Base-by-base conservation (phyloP, 257 asterid species). In the Nemophila menziesii region DNA sequence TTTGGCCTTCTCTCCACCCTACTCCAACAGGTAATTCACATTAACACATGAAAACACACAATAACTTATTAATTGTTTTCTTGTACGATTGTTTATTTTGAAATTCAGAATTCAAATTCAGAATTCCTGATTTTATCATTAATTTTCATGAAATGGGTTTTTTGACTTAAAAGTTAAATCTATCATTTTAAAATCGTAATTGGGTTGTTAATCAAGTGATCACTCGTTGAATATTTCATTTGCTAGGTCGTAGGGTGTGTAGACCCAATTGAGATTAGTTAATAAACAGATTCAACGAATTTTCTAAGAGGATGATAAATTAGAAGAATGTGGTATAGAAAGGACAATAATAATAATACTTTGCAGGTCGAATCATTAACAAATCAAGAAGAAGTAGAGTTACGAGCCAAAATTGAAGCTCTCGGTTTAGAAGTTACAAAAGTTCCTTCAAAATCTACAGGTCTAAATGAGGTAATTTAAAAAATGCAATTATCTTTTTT, bases 301-400 rank as follows among this genome's bases (percentile, higher is more conserved):
- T n/a, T n/a, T n/a, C n/a, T n/a, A n/a, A n/a, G n/a, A n/a, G n/a
- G n/a, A n/a, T n/a, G n/a, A n/a, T n/a, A n/a, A n/a, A n/a, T n/a
- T n/a, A n/a, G n/a, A n/a, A n/a, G n/a, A n/a, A n/a, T n/a, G n/a
- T n/a, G n/a, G n/a, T n/a, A n/a, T n/a, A n/a, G n/a, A n/a, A n/a
- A n/a, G n/a, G n/a, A n/a, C n/a, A n/a, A n/a, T 17, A 8, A 43
- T 4, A 8, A 40, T 33, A 13, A 22, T 39, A 12, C n/a, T 49
- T 33, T 62, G 52, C 72, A 89, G 96, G 98, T 89, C 54, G 98
- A 89, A 47, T 77, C 94, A 20, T 29, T 89, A 49, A 76, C 85
- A 44, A 89, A 89, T 74, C 81, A 84, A 69, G 96, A 89, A 70
- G 96, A 89, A 59, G 93, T 84, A 38, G 98, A 89, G 65, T 62